Evolutionary conservation across 768 basidiomycete genomes (phyloP).

Genomic region (Pleurotus tuoliensis): DNA sequence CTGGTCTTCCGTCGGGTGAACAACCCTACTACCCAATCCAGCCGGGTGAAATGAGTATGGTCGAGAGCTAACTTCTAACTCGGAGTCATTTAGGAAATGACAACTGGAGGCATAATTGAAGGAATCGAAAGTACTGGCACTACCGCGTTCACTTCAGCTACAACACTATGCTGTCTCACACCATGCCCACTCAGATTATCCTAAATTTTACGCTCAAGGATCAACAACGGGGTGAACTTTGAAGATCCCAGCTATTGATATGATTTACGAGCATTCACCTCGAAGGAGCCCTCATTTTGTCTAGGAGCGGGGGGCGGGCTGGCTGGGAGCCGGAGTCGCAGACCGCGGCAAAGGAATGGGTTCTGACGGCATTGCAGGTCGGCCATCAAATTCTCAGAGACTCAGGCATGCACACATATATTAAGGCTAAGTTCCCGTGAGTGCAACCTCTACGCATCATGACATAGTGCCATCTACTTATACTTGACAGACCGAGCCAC

Average conservation of each 20-base stretch:
- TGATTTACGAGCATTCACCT: too few species aligned
- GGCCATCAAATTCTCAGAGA: background rate
- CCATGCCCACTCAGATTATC: background rate
- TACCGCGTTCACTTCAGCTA: too few species aligned
- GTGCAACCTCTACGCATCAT: slow-evolving; percentile 4
- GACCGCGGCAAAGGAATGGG: slow-evolving; percentile 32
- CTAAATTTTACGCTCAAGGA: background rate
- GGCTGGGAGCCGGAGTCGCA: slow-evolving; percentile 28
- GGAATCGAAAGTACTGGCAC: too few species aligned
- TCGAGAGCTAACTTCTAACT: too few species aligned
- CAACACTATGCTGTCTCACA: background rate
- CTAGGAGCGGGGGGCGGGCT: slow-evolving; percentile 37
- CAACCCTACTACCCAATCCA: too few species aligned
- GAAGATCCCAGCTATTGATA: background rate
- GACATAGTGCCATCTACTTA: background rate
- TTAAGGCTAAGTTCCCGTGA: slow-evolving; percentile 46
- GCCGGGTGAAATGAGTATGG: too few species aligned
- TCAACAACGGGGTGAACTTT: background rate
- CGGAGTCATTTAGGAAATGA: too few species aligned
- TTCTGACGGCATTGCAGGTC: slow-evolving; percentile 36
- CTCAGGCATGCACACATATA: slow-evolving; percentile 41
- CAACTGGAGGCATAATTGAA: too few species aligned
- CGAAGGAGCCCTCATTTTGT: background rate
- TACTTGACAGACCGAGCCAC: slow-evolving; percentile 29
- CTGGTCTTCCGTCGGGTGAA: too few species aligned